Evolutionary conservation across 352 stramenopile genomes (phyloP), one percentile per base, ranked within the genome.

Genomic region (Globisporangium sylvaticum): DNA sequence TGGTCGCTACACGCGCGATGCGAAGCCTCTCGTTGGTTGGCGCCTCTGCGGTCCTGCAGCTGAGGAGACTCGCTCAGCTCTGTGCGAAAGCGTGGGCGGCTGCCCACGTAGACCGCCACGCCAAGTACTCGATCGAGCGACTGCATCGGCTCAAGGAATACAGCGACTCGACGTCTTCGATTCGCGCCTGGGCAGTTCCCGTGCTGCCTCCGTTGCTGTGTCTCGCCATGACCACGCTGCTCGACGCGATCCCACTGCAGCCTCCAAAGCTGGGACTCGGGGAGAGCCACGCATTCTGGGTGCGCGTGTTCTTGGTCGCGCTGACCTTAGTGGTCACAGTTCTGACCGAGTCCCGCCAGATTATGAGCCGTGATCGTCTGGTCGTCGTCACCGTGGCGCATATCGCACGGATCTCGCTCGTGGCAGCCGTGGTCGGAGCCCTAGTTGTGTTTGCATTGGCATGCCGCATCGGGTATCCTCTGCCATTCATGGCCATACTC

Each of bases 401-500:
- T 4, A 27, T 12, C 48, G 48, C 22, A n/a, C 31, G n/a, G n/a
- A 29, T 55, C 20, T 22, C 9, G 3, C 4, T 31, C 7, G 14
- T 15, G 8, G 22, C 48, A 20, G 24, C 48, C 27, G 48, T 15
- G 3, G 4, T 12, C 7, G 58, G 73, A 15, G 58, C 65, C 8
- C 42, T 66, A 0, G 32, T 57, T 3, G 37, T 66, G 0, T 67
- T 60, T 1, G 24, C 78, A 1, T 64, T 69, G 0, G 20, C 10
- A 3, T 31, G 66, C 1, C 5, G 10, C 0, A 68, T 81, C 39
- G 74, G 74, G 0, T 81, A 78, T 52, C 72, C 74, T 3, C 52
- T 81, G 9, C 74, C 72, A 3, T 79, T 81, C 55, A 64, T 55
- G 20, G 66, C 80, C 4, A 62, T 71, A 34, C 44, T 56, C 58